A percentile compares a stretch with the other conserved stretches of the same genome.
Evolutionary conservation across 345 rosid genomes (phyloP).

Genomic region (Hibiscus tridactylites): DNA sequence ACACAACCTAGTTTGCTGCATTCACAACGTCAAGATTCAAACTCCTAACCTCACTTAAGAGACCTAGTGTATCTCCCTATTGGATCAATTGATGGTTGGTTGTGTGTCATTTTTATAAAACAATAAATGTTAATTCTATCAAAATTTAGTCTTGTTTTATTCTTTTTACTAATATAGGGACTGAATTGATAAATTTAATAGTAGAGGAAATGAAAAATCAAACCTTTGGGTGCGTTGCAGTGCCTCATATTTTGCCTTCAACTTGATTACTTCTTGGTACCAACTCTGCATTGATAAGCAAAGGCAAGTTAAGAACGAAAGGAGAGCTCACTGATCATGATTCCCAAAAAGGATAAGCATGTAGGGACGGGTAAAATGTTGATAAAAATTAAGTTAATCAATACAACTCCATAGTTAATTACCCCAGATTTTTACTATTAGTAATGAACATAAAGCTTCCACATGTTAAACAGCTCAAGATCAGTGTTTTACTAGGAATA

Average conservation of each 20-base stretch:
- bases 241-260: slow-evolving; percentile 68
- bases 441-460: background rate
- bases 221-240: slow-evolving; percentile 83
- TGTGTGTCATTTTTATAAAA: no score
- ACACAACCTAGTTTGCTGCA: no score
- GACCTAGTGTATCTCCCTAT: no score
- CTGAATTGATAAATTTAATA: no score
- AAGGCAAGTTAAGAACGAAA: background rate
- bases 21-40: no score
- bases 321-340: background rate
- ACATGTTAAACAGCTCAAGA: background rate
- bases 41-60: no score
- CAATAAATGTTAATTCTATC: no score
- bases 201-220: background rate
- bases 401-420: background rate
- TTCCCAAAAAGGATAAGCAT: background rate
- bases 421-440: background rate
- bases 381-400: no score
- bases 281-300: slow-evolving; percentile 40
- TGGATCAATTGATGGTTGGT: no score
- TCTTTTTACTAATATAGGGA: no score
- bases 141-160: no score
- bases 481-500: background rate
- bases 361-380: background rate
- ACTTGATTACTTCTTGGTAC: slow-evolving; percentile 64